phyloP scores from a whole-genome alignment of 345 rosid genomes.

The Pugionium cornutum region DNA sequence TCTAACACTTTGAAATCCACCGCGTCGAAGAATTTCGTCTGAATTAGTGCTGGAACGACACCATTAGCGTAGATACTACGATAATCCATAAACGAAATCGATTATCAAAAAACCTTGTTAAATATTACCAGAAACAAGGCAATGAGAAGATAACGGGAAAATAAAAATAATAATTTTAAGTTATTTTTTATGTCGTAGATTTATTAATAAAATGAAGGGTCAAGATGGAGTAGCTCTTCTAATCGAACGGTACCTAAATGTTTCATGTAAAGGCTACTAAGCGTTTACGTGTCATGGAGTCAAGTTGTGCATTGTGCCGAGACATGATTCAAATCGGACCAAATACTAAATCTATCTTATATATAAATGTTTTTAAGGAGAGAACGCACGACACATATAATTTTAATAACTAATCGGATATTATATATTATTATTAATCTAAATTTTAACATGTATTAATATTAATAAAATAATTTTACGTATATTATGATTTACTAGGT shows the following conservation, averaged over 20 bases:
- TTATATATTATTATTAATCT: no score
- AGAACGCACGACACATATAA: no score
- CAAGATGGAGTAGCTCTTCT: conserved; percentile 5
- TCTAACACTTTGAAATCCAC: conserved; percentile 6
- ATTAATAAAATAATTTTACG: no score
- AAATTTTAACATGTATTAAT: no score
- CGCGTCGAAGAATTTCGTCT: background rate
- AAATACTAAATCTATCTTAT: no score
- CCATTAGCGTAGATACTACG: conserved; percentile 4
- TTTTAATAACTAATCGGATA: no score
- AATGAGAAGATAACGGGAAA: conserved; percentile 33
- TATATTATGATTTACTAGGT: no score
- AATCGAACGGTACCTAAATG: conserved; percentile 15
- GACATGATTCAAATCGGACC: no score
- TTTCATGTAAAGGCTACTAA: conserved; percentile 16
- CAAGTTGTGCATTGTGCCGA: conserved; percentile 24
- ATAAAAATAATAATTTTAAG: background rate
- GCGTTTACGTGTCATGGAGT: conserved; percentile 29
- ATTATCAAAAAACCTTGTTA: conserved; percentile 11
- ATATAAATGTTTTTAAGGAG: no score
- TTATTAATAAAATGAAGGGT: conserved; percentile 27
- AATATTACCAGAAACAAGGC: conserved; percentile 26
- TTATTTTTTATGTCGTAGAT: background rate
- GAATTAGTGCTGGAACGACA: background rate
- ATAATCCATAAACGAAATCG: conserved; percentile 23